phyloP scores from a whole-genome alignment of 108 stramenopile genomes.

The Cylindrotheca closterium region DNA sequence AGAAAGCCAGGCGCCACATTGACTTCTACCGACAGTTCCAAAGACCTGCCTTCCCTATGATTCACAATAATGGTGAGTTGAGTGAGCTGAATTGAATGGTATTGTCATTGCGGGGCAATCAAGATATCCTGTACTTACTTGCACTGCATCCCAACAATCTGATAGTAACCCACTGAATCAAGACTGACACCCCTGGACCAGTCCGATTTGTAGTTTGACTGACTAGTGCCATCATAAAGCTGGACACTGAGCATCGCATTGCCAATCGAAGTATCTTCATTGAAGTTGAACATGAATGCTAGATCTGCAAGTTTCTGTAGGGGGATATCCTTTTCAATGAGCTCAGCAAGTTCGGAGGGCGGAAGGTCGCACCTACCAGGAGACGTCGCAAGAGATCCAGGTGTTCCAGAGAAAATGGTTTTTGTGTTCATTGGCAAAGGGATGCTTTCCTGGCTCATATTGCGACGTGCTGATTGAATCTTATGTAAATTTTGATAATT shows the following conservation, averaged over 20 bases:
- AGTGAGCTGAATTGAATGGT: not conserved
- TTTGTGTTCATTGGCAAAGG: slow-evolving; percentile 29
- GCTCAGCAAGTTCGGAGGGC: slow-evolving; percentile 39
- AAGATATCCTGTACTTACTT: slow-evolving; percentile 7
- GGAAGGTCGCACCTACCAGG: slow-evolving; percentile 25
- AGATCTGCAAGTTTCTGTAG: slow-evolving; percentile 63
- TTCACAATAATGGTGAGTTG: too few relatives aligned
- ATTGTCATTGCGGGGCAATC: not conserved
- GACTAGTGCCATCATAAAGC: slow-evolving; percentile 49
- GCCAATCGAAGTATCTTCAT: slow-evolving; percentile 68
- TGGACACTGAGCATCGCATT: slow-evolving; percentile 77
- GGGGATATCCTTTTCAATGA: slow-evolving; percentile 70
- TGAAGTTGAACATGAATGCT: slow-evolving; percentile 96
- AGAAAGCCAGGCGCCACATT: slow-evolving; percentile 88
- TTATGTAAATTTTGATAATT: slow-evolving; percentile 24
- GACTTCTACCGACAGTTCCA: slow-evolving; percentile 87
- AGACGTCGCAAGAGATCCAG: slow-evolving; percentile 62
- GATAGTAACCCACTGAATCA: slow-evolving; percentile 95
- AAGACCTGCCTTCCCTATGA: slow-evolving; percentile 71
- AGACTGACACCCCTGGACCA: slow-evolving; percentile 89
- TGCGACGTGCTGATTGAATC: slow-evolving; percentile 13
- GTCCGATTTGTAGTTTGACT: slow-evolving; percentile 62
- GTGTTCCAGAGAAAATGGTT: slow-evolving; percentile 77
- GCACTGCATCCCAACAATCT: slow-evolving; percentile 76
- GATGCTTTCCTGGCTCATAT: slow-evolving; percentile 1